Evolutionary conservation across 2,329 filamentous ascomycete species (phyloP), one percentile per base, ranked within the genome.

Genomic region (Colletotrichum sp.): DNA sequence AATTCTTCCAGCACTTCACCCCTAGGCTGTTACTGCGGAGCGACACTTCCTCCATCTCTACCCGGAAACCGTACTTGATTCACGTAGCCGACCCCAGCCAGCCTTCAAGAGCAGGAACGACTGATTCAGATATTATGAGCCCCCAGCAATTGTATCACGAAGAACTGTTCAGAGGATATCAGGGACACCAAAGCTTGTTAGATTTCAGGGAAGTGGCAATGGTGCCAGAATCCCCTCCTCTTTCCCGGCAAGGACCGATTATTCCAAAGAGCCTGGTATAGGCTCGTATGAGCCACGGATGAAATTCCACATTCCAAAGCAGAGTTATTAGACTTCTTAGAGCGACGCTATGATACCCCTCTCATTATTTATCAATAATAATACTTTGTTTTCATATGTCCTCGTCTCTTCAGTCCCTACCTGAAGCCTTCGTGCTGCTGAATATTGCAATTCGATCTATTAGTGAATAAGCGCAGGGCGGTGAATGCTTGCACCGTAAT

Each of bases 1-100:
- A 84, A 22, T 87, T 87, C 81, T 81, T 86, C 74, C 80, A 80
- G 4, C 83, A 86, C 69, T 79, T 86, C 13, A 82, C 84, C 0
- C 85, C 85, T 3, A 81, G 77, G 7, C 68, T 32, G 11, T 5
- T 62, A n/a, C 59, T 84, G 29, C 80, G 85, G 22, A 81, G 82
- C 30, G 19, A 39, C 16, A 39, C 13, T 19, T 22, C 52, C 8
- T 22, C 30, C 3, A n/a, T 32, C 30, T 30, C 32, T 3, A 62
- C 27, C 55, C 6, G 29, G 11, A 59, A 44, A 29, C 55, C 67
- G 2, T 69, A 69, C 25, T 55, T 69, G 8, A 61, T 69, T 8
- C 55, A 69, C 67, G n/a, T 61, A 8, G 49, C 67, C 52, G 67
- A 69, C 16, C 34, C 67, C 11, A 61, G 55, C 25, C 49, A 61